Evolutionary conservation across 169 alveolate species (phyloP), one percentile per base, ranked within the genome.

Genomic region (Perkinsus marinus): DNA sequence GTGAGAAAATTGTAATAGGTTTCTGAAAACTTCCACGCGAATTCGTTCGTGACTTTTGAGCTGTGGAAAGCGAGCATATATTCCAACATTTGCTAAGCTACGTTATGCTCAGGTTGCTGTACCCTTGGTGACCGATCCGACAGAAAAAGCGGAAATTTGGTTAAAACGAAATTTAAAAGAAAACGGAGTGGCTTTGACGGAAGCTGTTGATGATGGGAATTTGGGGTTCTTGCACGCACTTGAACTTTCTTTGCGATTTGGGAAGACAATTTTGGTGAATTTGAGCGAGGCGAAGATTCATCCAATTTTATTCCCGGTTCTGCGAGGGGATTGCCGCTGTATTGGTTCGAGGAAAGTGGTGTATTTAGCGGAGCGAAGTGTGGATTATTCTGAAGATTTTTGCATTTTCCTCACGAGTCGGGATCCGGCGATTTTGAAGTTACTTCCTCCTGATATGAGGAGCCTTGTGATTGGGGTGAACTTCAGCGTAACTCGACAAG

Each of bases 321-420:
- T 97, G 30, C 94, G 99, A 92, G 94, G 95, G 57, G 99, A 97
- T 43, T 93, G 96, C 92, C 90, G 93, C 16, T 95, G 96, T 57
- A 95, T 96, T 93, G 99, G 99, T 0, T 98, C 99, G 5, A 94
- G 98, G 91, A 94, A 95, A 95, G 98, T 96, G 7, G 97, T 97
- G 36, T 94, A 95, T 93, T 93, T 97, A 43, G 98, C 98, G 92
- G 99, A 97, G 93, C 96, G 96, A 92, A 93, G 94, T 39, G 95
- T 97, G 41, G 98, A 97, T 94, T 97, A 95, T 90, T 96, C 95
- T 92, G 98, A 96, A 41, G 93, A 94, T 47, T 97, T 97, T 94
- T 95, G 93, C 41, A 94, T 97, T 68, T 97, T 92, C 93, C 93
- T 97, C 39, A 94, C 98, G 92, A 97, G 98, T 0, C 96, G 99